Base-by-base conservation (phyloP, 108 stramenopile species). In the Conticribra weissflogii region DNA sequence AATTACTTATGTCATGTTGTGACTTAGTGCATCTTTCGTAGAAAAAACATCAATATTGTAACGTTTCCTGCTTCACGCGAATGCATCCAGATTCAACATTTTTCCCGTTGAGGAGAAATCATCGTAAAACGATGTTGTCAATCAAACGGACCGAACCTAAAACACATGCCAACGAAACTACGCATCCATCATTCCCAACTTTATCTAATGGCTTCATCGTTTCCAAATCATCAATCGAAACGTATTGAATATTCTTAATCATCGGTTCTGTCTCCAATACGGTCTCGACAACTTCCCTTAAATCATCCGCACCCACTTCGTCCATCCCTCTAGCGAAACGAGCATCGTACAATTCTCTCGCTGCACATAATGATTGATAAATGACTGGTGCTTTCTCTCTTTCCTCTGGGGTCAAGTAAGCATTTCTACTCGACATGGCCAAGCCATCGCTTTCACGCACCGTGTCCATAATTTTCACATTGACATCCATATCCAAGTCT, bases 401-500 rank as follows among this genome's bases (percentile, higher is more conserved):
- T 77, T 98, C 94, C 24, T 82, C 79, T 7, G 49, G 30, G 0
- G 80, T 84, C 55, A 99, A 72, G 71, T 99, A 99, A 5, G 92
- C 97, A 81, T 99, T 99, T 21, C 98, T 84, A 66, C 91, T 93
- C 7, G 95, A 96, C 91, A 97, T 89, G 28, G 98, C 98, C 65
- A 99, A 82, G 7, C 98, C 98, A 75, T 98, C 97, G 7, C 50
- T 30, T 72, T 97, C 98, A 30, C 98, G 81, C 31, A 93, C 63
- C 2, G 95, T 97, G 58, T 88, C 86, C 67, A 78, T 64, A 15
- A 96, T 78, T 17, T 76, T 60, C n/a, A 97, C 75, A 54, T 86
- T 80, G 17, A 86, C 68, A 55, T 83, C 82, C 89, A 91, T 90
- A 68, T 96, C 79, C 59, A 98, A 85, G 73, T 97, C 97, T 23